These are phyloP conservation scores for Yamadazyma trypodendri DNA, from an alignment of 1,139 yeast genomes.

Conservation along the genomic window DNA sequence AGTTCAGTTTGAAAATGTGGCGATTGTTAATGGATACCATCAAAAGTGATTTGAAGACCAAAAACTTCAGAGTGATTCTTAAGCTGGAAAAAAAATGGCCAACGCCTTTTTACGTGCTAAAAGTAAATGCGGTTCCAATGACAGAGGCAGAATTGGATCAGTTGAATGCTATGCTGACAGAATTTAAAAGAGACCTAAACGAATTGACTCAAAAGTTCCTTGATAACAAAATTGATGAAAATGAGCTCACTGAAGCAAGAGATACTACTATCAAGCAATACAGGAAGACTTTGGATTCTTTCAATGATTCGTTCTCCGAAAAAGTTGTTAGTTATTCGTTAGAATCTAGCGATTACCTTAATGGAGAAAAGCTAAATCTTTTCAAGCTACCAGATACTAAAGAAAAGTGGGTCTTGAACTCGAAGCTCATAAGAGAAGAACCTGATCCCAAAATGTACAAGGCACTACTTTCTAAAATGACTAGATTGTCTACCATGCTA, in stretches of 20 bases:
- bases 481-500: background rate
- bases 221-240: background rate
- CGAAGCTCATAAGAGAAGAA: slow-evolving; percentile 9
- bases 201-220: background rate
- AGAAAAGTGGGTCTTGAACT: slow-evolving; percentile 11
- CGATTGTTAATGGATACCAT: slow-evolving; percentile 46
- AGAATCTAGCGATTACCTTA: slow-evolving; percentile 6
- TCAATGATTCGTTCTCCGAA: slow-evolving; percentile 8
- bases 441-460: slow-evolving; percentile 7
- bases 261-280: slow-evolving; percentile 4
- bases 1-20: slow-evolving; percentile 59
- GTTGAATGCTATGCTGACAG: slow-evolving; percentile 18
- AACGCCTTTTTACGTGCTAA: slow-evolving; percentile 17
- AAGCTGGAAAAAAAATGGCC: slow-evolving; percentile 11
- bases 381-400: slow-evolving; percentile 10
- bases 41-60: slow-evolving; percentile 25
- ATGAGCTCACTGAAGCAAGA: background rate
- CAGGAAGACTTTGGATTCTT: slow-evolving; percentile 6
- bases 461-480: background rate
- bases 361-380: slow-evolving; percentile 7
- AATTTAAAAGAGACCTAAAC: slow-evolving; percentile 6
- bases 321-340: slow-evolving; percentile 10
- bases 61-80: slow-evolving; percentile 28
- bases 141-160: slow-evolving; percentile 13
- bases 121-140: slow-evolving; percentile 35